Conservation (phyloP, 2,329 filamentous ascomycete species). For the Ceratocystis huliohia region DNA sequence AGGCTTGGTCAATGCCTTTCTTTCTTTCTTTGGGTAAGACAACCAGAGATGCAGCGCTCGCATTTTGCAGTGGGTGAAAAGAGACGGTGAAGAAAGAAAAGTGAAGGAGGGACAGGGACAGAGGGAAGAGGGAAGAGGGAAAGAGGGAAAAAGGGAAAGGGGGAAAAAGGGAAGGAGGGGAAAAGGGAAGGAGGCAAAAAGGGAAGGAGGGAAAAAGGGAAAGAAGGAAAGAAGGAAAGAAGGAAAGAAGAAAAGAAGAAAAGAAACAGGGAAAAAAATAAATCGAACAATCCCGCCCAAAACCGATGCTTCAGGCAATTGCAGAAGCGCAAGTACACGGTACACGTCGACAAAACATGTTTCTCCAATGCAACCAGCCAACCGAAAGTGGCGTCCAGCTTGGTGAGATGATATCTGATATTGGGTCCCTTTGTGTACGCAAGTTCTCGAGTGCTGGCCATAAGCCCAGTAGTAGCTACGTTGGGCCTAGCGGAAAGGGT, state of each 20-base stretch:
- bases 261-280: background rate
- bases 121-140: no score
- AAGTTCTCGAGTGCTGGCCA: no score
- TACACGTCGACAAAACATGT: background rate
- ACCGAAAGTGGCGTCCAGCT: background rate
- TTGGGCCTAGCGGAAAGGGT: background rate
- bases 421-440: no score
- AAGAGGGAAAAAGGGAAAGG: background rate
- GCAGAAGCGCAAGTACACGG: background rate
- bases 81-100: no score
- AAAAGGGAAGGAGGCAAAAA: background rate
- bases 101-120: no score
- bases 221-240: background rate
- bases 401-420: background rate
- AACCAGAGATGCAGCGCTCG: no score
- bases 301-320: no score
- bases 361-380: background rate
- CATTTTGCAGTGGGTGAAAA: no score
- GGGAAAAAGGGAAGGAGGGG: background rate
- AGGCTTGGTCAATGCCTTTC: constrained; percentile 1
- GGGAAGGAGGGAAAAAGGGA: background rate
- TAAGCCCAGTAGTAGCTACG: no score
- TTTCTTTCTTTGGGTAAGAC: background rate
- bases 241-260: background rate
- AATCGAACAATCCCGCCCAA: background rate